Base-by-base conservation (phyloP, 225 moss, liverwort and hornwort species). In the Thuidium tamariscinum region DNA sequence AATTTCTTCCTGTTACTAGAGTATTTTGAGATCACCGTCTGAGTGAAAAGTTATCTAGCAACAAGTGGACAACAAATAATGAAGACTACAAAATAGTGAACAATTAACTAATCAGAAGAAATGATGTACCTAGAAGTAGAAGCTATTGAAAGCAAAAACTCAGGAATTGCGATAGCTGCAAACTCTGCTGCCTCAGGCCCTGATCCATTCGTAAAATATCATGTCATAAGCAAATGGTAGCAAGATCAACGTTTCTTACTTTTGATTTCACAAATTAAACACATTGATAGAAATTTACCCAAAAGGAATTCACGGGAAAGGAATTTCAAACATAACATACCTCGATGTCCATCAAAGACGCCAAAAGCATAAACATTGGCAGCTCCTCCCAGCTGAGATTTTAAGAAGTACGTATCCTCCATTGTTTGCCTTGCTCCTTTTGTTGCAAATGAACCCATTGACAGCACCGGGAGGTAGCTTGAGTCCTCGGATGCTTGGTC, bases 121-220 rank as follows among this genome's bases (percentile, higher is more conserved):
- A 62, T 52, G 63, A 37, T 30, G 51, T 63, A 85, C 91, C 90
- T 90, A 13, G 70, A 87, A 77, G 84, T 67, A 76, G 91, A 89
- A 81, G 87, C 52, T 48, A 86, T 91, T 73, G 93, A 90, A 73
- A 94, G 65, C 76, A 95, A 89, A 72, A 89, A 82, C 51, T 83
- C 87, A 61, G 93, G 95, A 71, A 95, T 89, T 62, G 93, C 93
- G n/a, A 88, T 62, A 64, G 88, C 95, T 67, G 95, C 90, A 88
- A 91, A 95, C 89, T 95, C 95, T 70, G 95, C 95, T 69, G 93
- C 95, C 86, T 95, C 95, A 67, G 93, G 90, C 63, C 95, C 95
- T 95, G 89, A 75, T 82, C 65, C 91, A 89, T 67, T 59, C 85
- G 74, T 65, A 76, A 82, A 32, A 89, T 29, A 81, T 80, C 68